phyloP scores from a whole-genome alignment of 83 land plant genomes.

The Picea engelmannii region DNA sequence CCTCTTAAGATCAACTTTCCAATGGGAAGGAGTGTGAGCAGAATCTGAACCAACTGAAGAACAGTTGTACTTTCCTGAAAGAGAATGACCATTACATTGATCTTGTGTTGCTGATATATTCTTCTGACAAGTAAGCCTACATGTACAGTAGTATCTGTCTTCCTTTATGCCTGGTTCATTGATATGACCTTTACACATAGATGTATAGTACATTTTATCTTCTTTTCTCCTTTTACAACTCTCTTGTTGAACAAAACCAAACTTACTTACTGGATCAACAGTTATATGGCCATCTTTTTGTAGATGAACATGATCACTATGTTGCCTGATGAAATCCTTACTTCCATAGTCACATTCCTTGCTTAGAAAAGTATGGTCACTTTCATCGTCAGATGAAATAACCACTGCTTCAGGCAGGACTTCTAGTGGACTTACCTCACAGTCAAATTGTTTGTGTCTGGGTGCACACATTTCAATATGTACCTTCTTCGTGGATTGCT shows the following conservation, averaged over 20 bases:
- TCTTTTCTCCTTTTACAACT: background rate
- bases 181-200: background rate
- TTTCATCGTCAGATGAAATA: conserved; percentile 1
- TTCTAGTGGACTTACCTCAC: background rate
- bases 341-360: background rate
- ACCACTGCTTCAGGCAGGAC: background rate
- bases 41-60: background rate
- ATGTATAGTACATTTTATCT: background rate
- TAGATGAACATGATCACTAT: background rate
- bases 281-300: background rate
- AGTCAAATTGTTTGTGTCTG: background rate
- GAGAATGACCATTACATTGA: background rate
- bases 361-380: background rate
- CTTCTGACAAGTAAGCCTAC: background rate
- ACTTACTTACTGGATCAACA: no score
- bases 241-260: no score
- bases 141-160: background rate
- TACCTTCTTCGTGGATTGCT: background rate
- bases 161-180: background rate
- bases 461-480: background rate
- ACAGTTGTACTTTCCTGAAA: background rate
- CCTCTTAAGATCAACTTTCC: background rate
- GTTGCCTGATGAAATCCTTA: background rate
- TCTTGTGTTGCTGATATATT: background rate
- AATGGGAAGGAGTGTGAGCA: background rate